Base-by-base conservation (phyloP, 2,329 filamentous ascomycete genomes). In the Lecanicillium sp. region DNA sequence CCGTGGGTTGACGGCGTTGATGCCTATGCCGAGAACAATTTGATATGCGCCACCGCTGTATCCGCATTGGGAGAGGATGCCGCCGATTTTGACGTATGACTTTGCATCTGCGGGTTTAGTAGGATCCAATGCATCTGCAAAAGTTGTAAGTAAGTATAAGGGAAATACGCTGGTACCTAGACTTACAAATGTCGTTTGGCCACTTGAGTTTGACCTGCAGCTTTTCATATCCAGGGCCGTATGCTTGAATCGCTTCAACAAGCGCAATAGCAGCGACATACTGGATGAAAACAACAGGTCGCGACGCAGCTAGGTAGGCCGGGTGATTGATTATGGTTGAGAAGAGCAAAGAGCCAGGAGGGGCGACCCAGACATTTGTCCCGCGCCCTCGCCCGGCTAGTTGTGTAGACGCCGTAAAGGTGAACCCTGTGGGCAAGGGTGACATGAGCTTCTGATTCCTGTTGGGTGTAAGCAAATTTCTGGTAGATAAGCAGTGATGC, bases 341-440 rank as follows among this genome's bases (percentile, higher is more conserved):
- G 64, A 94, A 92, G 57, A 96, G 84, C 5, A 97, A 71, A 27
- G 79, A 79, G 1, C 92, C 92, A 0, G 85, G 77, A 1, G 92
- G 92, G 0, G 89, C 87, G 4, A 98, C 79, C 92, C 92, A 98
- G 43, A 96, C 86, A 51, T 98, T 98, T 22, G 75, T 81, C 4
- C 92, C 92, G 9, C 92, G 82, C 7, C 92, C 92, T 28, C 92
- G 80, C 7, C 83, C 92, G 0, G 89, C 86, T 6, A 96, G 71
- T 59, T 97, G 90, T 0, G 84, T 87, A 0, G 88, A 92, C 1
- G 92, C 90, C 1, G 84, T 83, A 10, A 87, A 71, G 0, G 89
- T 94, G 56, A 95, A 88, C n/a, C 92, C 92, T 0, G 76, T 80
- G 0, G 89, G 87, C 0, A 97, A 71, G 32, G 73, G 77, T 5